phyloP scores from a whole-genome alignment of 306 rosid species.

The Adenanthera pavonina region DNA sequence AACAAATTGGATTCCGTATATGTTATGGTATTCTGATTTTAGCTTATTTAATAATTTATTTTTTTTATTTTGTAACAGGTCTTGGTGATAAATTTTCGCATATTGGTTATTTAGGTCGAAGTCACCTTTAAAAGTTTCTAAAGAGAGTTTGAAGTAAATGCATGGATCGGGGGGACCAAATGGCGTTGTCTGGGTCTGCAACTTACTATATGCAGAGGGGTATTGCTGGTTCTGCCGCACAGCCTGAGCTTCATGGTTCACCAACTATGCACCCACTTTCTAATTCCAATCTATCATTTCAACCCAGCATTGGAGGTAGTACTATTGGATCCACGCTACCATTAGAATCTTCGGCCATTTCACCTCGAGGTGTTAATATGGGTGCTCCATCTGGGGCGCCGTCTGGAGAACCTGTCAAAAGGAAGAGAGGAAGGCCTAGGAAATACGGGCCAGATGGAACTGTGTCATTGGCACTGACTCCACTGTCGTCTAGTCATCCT shows the following conservation, averaged over 20 bases:
- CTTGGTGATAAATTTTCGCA: slow-evolving; percentile 34
- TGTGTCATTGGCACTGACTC: slow-evolving; percentile 81
- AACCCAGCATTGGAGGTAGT: slow-evolving; percentile 62
- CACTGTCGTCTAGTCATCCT: slow-evolving; percentile 57
- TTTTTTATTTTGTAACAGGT: slow-evolving; percentile 35
- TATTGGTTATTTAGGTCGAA: slow-evolving; percentile 36
- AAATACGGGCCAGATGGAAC: slow-evolving; percentile 87
- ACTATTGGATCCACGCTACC: slow-evolving; percentile 66
- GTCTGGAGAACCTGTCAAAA: slow-evolving; percentile 65
- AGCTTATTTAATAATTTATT: not conserved
- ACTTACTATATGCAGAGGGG: slow-evolving; percentile 82
- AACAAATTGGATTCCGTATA: no score
- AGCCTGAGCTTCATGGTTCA: slow-evolving; percentile 66
- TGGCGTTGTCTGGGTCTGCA: slow-evolving; percentile 76
- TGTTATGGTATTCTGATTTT: no score
- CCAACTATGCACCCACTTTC: slow-evolving; percentile 57
- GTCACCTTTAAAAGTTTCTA: slow-evolving; percentile 39
- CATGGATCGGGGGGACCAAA: slow-evolving; percentile 97
- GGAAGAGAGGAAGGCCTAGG: slow-evolving; percentile 96
- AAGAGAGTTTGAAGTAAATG: slow-evolving; percentile 56
- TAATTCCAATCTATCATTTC: slow-evolving; percentile 67
- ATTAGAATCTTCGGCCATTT: slow-evolving; percentile 62
- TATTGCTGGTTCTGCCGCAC: slow-evolving; percentile 63
- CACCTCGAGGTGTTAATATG: slow-evolving; percentile 73
- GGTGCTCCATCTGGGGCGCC: slow-evolving; percentile 65